Evolutionary conservation across 2,329 filamentous ascomycete genomes (phyloP), one percentile per base, ranked within the genome.

Genomic region (Colletotrichum sp.): DNA sequence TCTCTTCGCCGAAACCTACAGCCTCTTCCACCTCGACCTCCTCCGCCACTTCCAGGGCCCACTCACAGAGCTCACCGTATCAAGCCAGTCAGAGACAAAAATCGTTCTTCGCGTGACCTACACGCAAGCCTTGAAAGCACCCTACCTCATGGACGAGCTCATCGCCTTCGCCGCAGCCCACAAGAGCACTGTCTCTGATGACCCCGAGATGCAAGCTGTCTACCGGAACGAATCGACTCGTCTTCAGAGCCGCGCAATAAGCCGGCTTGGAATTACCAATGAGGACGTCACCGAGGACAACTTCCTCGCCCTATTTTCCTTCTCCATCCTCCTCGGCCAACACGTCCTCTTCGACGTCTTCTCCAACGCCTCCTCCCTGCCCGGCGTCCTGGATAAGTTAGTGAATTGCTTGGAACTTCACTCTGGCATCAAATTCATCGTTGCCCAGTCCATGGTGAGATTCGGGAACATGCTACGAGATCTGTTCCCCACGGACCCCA

Each of bases 81-180:
- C 16, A 8, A 10, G 12, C 5, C 66, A 74, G 10, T 27, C 43
- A 7, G 48, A 61, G 10, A 43, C 27, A 25, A 52, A 30, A 7
- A 18, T 16, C 1, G 7, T 71, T 2, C 5, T 71, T 18, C 28
- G 60, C 7, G 18, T 71, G 25, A 58, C 6, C 8, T 52, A 48
- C 4, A 22, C 25, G 15, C 66, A 70, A 25, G 67, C 60, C 5
- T 22, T 74, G 15, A 78, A 80, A 36, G 81, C 82, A 4, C 88
- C 86, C 1, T 89, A 87, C 68, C 83, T 88, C 6, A 85, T 89
- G 76, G 87, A 89, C 67, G 83, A 88, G 76, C 58, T 88, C 5
- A 83, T 90, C 8, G 88, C 87, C 67, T 78, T 88, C 56, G 82
- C 86, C 12, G 87, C 88, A 5, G 81, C 87, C 2, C 86, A 90